Evolutionary conservation across 2,329 filamentous ascomycete species (phyloP).

Genomic region (Leptosphaerulina australis): DNA sequence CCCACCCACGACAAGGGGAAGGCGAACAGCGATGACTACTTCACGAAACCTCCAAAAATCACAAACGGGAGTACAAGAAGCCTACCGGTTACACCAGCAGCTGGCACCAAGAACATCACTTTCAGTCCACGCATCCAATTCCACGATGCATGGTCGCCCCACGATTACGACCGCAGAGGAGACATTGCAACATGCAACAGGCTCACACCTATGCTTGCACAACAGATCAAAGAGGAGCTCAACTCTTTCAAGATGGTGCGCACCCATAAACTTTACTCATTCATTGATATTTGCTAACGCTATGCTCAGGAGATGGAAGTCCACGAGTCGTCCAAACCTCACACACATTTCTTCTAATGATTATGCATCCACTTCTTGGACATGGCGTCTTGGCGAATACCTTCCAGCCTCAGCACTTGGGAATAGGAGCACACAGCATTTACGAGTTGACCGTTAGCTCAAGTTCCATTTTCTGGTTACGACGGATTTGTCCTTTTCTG

Average conservation of each 20-base stretch:
- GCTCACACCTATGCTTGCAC: conserved; percentile 92
- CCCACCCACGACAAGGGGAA: conserved; percentile 70
- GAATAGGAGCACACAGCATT: conserved; percentile 49
- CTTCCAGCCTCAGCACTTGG: conserved; percentile 42
- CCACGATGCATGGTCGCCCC: conserved; percentile 93
- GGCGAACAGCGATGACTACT: conserved; percentile 78
- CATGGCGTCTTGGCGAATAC: conserved; percentile 52
- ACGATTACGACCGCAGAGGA: conserved; percentile 93
- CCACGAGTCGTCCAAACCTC: conserved; percentile 97
- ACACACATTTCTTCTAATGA: conserved; percentile 98
- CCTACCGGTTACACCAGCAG: conserved; percentile 77
- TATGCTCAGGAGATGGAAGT: conserved; percentile 94
- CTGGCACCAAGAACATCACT: conserved; percentile 64
- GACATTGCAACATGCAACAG: conserved; percentile 98
- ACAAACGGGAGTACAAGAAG: conserved; percentile 75
- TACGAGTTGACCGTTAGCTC: conserved; percentile 48
- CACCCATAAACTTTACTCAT: no score
- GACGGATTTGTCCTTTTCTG: conserved; percentile 48
- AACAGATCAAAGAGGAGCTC: conserved; percentile 99
- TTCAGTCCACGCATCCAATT: conserved; percentile 96
- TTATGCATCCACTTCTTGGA: conserved; percentile 50
- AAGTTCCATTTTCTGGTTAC: conserved; percentile 51
- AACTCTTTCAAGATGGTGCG: conserved; percentile 99
- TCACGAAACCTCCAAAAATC: conserved; percentile 76
- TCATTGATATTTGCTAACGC: conserved; percentile 50